Base-by-base conservation (phyloP, 2,329 filamentous ascomycete genomes). In the Trichoderma arundinaceum region DNA sequence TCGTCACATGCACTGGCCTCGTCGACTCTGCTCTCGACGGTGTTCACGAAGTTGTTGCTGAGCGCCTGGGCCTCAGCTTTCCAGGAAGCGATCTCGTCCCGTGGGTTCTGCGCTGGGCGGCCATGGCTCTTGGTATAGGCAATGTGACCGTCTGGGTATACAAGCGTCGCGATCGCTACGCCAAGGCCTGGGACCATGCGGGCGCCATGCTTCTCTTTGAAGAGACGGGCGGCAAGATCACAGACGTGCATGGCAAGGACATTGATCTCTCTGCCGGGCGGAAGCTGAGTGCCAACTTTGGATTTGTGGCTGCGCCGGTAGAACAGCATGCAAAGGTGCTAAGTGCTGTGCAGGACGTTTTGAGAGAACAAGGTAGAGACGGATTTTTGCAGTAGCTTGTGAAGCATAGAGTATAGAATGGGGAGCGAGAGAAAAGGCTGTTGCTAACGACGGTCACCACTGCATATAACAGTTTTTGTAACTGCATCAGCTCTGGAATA, bases 341-440 rank as follows among this genome's bases (percentile, higher is more conserved):
- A 64, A 83, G 87, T 70, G 91, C 86, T 5, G 94, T 98, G 2
- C 90, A 90, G 76, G 85, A 88, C 68, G 92, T 96, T n/a, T 80
- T 97, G 70, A 76, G 63, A 28, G 75, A 79, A 22, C 71, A 81
- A 57, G 69, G 72, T 0, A 72, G 73, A 22, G 68, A 69, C 0
- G 72, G 70, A 0, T 72, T 71, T 52, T 17, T 77, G 49, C 48
- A 65, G 19, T 68, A 32, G 17, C 22, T 17, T 9, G 2, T 44
- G 7, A 43, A 44, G 7, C 9, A 19, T 8, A 6, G 13, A 38
- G 7, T 33, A 38, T 13, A 44, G 7, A 38, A 39, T 44, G 22
- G 22, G 8, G 2, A 12, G 22, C 8, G 19, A 28, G 32, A 4
- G 4, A 17, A 22, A 35, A 7, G 33, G 7, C 2, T 19, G 13